Evolutionary conservation across 768 basidiomycete genomes (phyloP).

Genomic region (Leucosporidium yakuticum): DNA sequence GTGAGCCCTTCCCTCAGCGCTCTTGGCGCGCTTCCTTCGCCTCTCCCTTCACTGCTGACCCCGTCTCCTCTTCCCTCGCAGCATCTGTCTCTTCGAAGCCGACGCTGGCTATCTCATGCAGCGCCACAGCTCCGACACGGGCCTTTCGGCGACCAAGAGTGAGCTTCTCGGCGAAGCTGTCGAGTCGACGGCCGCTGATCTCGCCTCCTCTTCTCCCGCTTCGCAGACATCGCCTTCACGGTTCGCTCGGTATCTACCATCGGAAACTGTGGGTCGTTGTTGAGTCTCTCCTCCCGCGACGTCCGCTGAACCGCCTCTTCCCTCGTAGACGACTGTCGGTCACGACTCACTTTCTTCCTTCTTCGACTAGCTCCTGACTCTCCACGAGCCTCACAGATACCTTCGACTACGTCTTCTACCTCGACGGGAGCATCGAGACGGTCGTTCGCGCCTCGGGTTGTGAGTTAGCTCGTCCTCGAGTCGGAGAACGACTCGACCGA

Average conservation of each 20-base stretch:
- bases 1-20: neutral
- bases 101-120: slow-evolving; percentile 39
- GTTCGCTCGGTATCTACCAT: slow-evolving; percentile 29
- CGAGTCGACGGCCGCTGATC: neutral
- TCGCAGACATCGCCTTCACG: slow-evolving; percentile 30
- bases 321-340: neutral
- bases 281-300: neutral
- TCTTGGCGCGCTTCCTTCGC: no score
- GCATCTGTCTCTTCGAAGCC: slow-evolving; percentile 36
- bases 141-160: slow-evolving; percentile 34
- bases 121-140: slow-evolving; percentile 36
- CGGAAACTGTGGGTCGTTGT: slow-evolving; percentile 27
- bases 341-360: neutral
- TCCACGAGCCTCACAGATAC: slow-evolving; percentile 1
- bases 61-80: no score
- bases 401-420: slow-evolving; percentile 25
- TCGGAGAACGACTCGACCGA: no score
- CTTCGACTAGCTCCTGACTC: neutral
- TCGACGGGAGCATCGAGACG: slow-evolving; percentile 35
- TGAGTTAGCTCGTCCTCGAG: neutral
- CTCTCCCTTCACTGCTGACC: no score
- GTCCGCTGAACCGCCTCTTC: no score
- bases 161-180: neutral
- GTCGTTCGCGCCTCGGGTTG: slow-evolving; percentile 31
- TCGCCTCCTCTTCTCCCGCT: slow-evolving; percentile 18